phyloP scores from a whole-genome alignment of 2,329 filamentous ascomycete genomes.

The Davidsoniella eucalypti region DNA sequence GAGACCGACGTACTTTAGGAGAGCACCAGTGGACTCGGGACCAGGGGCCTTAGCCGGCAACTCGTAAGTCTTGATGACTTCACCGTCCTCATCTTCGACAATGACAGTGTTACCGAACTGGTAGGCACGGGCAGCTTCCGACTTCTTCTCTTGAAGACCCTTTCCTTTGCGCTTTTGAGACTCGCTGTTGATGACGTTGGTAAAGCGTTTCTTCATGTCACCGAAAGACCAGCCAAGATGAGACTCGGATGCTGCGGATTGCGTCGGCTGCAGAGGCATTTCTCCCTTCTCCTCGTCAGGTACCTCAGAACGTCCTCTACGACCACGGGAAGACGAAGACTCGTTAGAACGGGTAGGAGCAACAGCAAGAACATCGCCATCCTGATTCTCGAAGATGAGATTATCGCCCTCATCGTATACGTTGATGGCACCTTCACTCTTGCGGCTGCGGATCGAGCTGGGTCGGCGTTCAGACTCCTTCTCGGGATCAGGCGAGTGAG shows the following conservation, averaged over 20 bases:
- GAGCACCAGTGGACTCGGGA: conserved; percentile 19
- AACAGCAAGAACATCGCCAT: conserved; percentile 70
- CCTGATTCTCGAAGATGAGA: conserved; percentile 66
- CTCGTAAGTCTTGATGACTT: conserved; percentile 73
- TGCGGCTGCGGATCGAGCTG: conserved; percentile 14
- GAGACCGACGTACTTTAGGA: conserved; percentile 38
- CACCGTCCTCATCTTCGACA: conserved; percentile 72
- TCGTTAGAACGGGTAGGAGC: conserved; percentile 26
- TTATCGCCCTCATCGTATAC: conserved; percentile 68
- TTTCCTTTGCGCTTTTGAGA: conserved; percentile 45
- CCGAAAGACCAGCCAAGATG: conserved; percentile 20
- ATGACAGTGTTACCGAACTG: conserved; percentile 81
- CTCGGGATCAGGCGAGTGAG: not conserved
- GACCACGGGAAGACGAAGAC: not conserved
- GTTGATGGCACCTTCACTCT: conserved; percentile 29
- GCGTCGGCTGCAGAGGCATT: conserved; percentile 5
- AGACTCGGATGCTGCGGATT: conserved; percentile 13
- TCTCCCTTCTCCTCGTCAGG: conserved; percentile 15
- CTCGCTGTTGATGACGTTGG: conserved; percentile 41
- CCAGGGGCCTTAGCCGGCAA: conserved; percentile 35
- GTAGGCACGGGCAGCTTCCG: conserved; percentile 65
- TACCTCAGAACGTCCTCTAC: conserved; percentile 10
- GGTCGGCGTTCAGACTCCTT: conserved; percentile 13
- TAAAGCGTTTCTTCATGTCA: conserved; percentile 33
- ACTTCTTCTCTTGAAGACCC: conserved; percentile 35